Evolutionary conservation across 129 eudicot genomes (phyloP).

Genomic region (Glebionis coronaria): DNA sequence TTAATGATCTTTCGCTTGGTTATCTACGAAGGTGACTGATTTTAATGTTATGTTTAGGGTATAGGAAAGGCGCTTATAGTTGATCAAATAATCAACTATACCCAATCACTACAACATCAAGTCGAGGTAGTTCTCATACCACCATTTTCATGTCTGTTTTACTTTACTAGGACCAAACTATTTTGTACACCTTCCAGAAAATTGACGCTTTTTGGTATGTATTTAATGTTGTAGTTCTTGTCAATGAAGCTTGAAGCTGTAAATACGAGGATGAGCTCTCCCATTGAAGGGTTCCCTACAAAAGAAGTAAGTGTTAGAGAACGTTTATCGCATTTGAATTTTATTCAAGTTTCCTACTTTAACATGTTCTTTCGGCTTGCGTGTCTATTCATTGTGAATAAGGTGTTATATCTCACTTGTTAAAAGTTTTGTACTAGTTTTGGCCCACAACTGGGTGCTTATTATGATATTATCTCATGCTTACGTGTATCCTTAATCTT

Average conservation of each 20-base stretch:
- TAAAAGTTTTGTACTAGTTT: too few relatives aligned
- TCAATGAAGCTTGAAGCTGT: too few relatives aligned
- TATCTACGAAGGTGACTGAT: too few relatives aligned
- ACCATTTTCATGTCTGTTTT: slow-evolving; percentile 6
- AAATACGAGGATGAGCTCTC: too few relatives aligned
- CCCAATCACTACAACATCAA: slow-evolving; percentile 87
- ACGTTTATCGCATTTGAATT: slow-evolving; percentile 14
- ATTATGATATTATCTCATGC: not conserved
- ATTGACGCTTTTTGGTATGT: slow-evolving; percentile 4
- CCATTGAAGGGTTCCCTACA: too few relatives aligned
- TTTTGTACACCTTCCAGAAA: not conserved
- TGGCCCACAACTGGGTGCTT: too few relatives aligned
- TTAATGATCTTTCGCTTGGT: too few relatives aligned
- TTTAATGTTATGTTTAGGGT: slow-evolving; percentile 59
- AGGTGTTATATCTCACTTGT: not conserved
- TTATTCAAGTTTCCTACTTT: slow-evolving; percentile 11
- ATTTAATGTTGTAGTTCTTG: slow-evolving; percentile 57
- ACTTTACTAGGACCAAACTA: not conserved
- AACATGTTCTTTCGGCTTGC: slow-evolving; percentile 9
- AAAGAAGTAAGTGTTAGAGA: too few relatives aligned
- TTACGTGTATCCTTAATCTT: too few relatives aligned
- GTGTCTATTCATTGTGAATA: slow-evolving; percentile 14
- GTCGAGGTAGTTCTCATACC: too few relatives aligned
- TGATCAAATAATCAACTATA: slow-evolving; percentile 91
- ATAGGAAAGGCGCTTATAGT: slow-evolving; percentile 93